These are phyloP conservation scores for Paraphaeosphaeria minitans DNA, from an alignment of 2,329 filamentous ascomycete species.

Conservation along the genomic window DNA sequence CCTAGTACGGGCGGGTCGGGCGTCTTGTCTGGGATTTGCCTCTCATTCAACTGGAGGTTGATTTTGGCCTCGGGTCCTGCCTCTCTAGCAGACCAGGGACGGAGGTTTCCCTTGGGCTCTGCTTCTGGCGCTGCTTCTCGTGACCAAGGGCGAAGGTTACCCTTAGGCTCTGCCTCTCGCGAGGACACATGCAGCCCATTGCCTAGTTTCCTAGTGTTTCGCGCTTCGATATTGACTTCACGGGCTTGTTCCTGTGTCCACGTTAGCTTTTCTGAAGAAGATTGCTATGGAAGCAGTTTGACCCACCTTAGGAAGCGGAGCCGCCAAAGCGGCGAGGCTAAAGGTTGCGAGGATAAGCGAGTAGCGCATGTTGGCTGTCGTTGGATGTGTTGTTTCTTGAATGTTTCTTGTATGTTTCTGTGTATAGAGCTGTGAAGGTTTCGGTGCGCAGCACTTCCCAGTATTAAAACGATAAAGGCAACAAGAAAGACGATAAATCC, in stretches of 20 bases:
- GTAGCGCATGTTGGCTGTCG: conserved; percentile 14
- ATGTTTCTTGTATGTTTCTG: background rate
- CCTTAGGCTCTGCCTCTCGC: no score
- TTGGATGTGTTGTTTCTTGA: no score
- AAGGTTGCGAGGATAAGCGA: conserved; percentile 11
- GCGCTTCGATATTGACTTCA: background rate
- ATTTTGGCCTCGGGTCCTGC: no score
- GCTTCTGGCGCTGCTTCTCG: no score
- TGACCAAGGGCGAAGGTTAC: no score
- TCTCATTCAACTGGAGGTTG: no score
- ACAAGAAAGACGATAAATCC: conserved; percentile 5
- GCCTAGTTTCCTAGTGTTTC: no score
- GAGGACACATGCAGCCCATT: no score
- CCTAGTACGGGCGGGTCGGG: no score
- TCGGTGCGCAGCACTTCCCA: conserved; percentile 16
- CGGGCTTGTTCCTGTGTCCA: conserved; percentile 3
- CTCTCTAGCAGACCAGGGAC: no score
- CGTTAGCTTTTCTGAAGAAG: background rate
- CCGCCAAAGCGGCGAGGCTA: conserved; percentile 4
- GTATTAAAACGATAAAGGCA: conserved; percentile 10
- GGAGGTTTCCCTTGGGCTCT: no score
- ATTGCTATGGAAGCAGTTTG: background rate
- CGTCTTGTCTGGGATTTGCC: no score
- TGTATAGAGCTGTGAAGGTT: background rate
- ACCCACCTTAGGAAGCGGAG: conserved; percentile 3